A percentile compares a stretch with the other conserved stretches of the same genome.
phyloP scores from a whole-genome alignment of 1,139 yeast genomes.

The Geotrichum bryndzae region DNA sequence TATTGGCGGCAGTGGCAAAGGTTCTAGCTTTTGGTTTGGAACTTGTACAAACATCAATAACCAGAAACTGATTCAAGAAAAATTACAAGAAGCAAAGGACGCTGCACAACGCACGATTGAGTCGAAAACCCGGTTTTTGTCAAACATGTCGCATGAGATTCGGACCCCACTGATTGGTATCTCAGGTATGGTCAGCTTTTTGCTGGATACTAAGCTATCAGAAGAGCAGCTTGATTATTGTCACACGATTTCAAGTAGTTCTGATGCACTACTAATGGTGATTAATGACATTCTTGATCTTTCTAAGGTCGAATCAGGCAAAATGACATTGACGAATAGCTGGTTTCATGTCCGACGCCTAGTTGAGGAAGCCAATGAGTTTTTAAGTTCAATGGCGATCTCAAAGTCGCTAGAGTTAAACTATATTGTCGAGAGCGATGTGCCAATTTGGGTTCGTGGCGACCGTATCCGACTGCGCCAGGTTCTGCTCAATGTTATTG shows the following conservation, averaged over 20 bases:
- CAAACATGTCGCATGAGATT: slow-evolving; percentile 73
- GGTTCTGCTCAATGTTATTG: slow-evolving; percentile 80
- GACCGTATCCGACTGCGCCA: slow-evolving; percentile 86
- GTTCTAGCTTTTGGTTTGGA: slow-evolving; percentile 32
- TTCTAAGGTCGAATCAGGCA: slow-evolving; percentile 77
- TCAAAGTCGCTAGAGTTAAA: slow-evolving; percentile 68
- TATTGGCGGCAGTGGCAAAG: slow-evolving; percentile 20
- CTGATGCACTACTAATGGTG: slow-evolving; percentile 68
- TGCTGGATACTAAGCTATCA: slow-evolving; percentile 70
- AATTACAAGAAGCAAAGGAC: slow-evolving; percentile 77
- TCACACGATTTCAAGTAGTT: slow-evolving; percentile 70
- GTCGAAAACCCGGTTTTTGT: slow-evolving; percentile 84
- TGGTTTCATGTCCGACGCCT: slow-evolving; percentile 72
- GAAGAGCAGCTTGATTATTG: slow-evolving; percentile 80
- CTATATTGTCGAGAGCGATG: slow-evolving; percentile 69
- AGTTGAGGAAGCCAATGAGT: slow-evolving; percentile 72
- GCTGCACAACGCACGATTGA: slow-evolving; percentile 91
- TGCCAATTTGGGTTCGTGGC: slow-evolving; percentile 78
- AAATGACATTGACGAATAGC: slow-evolving; percentile 74
- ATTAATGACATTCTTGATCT: slow-evolving; percentile 78
- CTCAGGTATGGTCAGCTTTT: slow-evolving; percentile 90
- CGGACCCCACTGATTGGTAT: slow-evolving; percentile 91
- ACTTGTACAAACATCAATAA: slow-evolving; percentile 35
- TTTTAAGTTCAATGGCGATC: slow-evolving; percentile 72
- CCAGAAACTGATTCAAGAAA: slow-evolving; percentile 42